Base-by-base conservation (phyloP, 345 rosid species). In the Orychophragmus violaceus region DNA sequence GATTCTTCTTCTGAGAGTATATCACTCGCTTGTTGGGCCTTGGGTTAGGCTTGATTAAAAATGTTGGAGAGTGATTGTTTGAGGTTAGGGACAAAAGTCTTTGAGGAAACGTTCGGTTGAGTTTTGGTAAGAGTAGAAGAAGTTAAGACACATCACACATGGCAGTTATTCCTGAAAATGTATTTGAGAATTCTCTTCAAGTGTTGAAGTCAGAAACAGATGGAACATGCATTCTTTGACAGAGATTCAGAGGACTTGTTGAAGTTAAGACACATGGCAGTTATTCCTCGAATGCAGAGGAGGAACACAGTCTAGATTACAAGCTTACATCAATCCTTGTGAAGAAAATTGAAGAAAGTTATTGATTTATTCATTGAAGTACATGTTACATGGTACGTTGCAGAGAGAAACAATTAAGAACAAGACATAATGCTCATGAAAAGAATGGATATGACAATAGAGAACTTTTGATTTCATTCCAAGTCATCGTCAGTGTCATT, bases 1-100 rank as follows among this genome's bases (percentile, higher is more conserved):
- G 96, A 89, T 92, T 86, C 82, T 17, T 46, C 44, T 25, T 71
- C 19, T 28, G 49, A 77, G 24, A 25, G 13, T 30, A 30, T 36
- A 17, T 21, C 37, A 7, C 21, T 37, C 18, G 0, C 50, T 19
- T 55, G n/a, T 68, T 69, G 70, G 74, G 74, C 69, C 66, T 13
- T 62, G 24, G 24, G 28, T 18, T 65, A 72, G 74, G 73, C 62
- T 44, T 65, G 4, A 24, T 4, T 12, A 37, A 37, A 22, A 16
- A 18, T 62, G 17, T 61, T 28, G 30, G 77, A 78, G 19, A 86
- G 86, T 39, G 88, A 77, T 50, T 75, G 77, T 59, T 70, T 77
- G 17, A 83, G 84, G 66, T 29, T 39, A 3, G 88, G 85, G 16
- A 83, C 17, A 46, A 62, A 8, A 41, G 57, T 68, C 57, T 39